These are phyloP conservation scores for Hyaloraphidium curvatum DNA, from an alignment of 192 early-diverging fungal species.

Conservation along the genomic window DNA sequence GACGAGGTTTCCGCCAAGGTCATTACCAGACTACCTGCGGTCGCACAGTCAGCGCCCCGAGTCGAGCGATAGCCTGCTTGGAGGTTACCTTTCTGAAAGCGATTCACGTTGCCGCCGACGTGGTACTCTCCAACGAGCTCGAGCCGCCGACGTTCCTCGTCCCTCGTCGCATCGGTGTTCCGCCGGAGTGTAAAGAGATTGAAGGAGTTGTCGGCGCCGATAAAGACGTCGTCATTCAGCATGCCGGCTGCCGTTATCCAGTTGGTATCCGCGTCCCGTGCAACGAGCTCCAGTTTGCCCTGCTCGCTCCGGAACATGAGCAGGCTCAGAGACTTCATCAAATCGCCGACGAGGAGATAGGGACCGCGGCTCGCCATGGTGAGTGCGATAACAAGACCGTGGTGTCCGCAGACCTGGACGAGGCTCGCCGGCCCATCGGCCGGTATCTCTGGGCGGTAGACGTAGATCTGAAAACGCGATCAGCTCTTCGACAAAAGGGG, in stretches of 20 bases:
- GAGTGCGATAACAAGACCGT: constrained; percentile 36
- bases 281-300: constrained; percentile 38
- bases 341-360: constrained; percentile 57
- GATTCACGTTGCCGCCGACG: constrained; percentile 64
- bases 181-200: constrained; percentile 40
- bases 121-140: constrained; percentile 46
- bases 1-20: constrained; percentile 37
- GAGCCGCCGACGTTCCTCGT: constrained; percentile 31
- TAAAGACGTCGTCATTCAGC: constrained; percentile 33
- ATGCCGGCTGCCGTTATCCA: constrained; percentile 45
- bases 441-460: too few species aligned
- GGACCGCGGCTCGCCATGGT: constrained; percentile 40
- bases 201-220: constrained; percentile 33
- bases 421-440: constrained; percentile 4
- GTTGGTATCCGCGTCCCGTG: constrained; percentile 33
- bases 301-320: constrained; percentile 29
- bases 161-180: constrained; percentile 25
- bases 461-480: too few species aligned
- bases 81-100: constrained; percentile 44
- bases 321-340: constrained; percentile 57
- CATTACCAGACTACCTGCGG: constrained; percentile 56
- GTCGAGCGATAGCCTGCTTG: not conserved
- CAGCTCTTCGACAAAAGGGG: too few species aligned
- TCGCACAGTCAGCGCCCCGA: not conserved
- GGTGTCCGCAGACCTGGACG: constrained; percentile 14